Base-by-base conservation (phyloP, 306 rosid genomes). In the Carpinus fangiana region DNA sequence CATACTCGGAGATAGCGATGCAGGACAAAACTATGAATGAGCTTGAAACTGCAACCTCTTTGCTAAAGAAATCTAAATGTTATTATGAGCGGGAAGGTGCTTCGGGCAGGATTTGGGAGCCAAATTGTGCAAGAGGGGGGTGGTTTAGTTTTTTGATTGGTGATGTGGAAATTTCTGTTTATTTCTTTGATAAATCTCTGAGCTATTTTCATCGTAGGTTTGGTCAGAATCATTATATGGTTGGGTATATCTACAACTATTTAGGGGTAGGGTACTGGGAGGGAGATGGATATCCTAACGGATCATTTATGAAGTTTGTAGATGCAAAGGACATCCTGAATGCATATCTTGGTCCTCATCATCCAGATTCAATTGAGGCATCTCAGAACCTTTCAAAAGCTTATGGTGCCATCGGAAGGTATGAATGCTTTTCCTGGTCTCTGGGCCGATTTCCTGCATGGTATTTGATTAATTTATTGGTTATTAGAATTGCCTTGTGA, bases 221-320 rank as follows among this genome's bases (percentile, higher is more conserved):
- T 87, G 98, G 97, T 72, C 86, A 97, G 84, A 94, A 88, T 84
- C 98, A 94, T 89, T 94, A 90, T 86, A 97, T 96, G 78, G 93
- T 94, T 16, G 97, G 96, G 51, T 94, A 94, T 78, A 89, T 94
- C 53, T 94, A 92, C 90, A 94, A 92, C 87, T 92, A 94, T 80
- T 85, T 94, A 75, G 98, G 97, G 75, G 98, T 97, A 38, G 98
- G 97, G 41, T 92, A 90, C 83, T 83, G 92, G 82, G 97, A 94
- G 81, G 84, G 90, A 83, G 93, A 88, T 77, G 88, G 97, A 81
- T 23, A 23, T 23, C 96, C 94, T 72, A 93, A 92, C 83, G 90
- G 97, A 14, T 96, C 98, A 59, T 96, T 93, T 0, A 97, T 92
- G 80, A 92, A 89, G 97, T 92, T 94, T 82, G 96, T 93, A 1